Evolutionary conservation across 768 basidiomycete genomes (phyloP).

Genomic region (Clitopilus passeckerianus): DNA sequence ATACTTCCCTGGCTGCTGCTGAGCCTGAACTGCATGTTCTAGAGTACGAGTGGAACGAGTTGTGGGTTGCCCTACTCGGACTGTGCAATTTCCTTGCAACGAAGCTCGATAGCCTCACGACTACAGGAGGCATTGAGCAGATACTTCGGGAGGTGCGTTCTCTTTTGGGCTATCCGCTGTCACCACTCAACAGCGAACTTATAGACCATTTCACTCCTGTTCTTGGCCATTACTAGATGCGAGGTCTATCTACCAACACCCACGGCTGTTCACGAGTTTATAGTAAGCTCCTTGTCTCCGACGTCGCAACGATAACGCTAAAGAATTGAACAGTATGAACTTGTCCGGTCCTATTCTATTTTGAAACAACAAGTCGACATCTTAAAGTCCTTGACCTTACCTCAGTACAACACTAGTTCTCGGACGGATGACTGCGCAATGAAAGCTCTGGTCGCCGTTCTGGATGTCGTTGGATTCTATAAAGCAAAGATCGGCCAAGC

Average conservation of each 20-base stretch:
- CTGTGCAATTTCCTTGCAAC: conserved; percentile 51
- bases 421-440: conserved; percentile 24
- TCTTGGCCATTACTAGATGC: conserved; percentile 43
- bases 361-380: conserved; percentile 43
- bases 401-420: conserved; percentile 16
- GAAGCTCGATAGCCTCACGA: conserved; percentile 48
- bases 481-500: conserved; percentile 43
- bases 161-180: too few species aligned
- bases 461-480: conserved; percentile 46
- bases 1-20: not conserved
- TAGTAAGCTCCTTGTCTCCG: conserved; percentile 38
- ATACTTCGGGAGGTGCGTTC: conserved; percentile 48
- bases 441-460: conserved; percentile 35
- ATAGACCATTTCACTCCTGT: conserved; percentile 49
- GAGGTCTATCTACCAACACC: conserved; percentile 53
- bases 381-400: conserved; percentile 33
- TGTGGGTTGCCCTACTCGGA: conserved; percentile 55
- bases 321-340: conserved; percentile 46
- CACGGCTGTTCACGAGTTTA: conserved; percentile 49
- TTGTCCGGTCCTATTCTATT: conserved; percentile 48
- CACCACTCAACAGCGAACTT: too few species aligned
- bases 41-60: conserved; percentile 66
- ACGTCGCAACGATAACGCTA: not conserved
- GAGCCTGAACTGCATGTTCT: not conserved
- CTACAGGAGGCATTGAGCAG: conserved; percentile 47